These are phyloP conservation scores for Fusarium keratoplasticum DNA, from an alignment of 2,329 filamentous ascomycete species.

Conservation along the genomic window DNA sequence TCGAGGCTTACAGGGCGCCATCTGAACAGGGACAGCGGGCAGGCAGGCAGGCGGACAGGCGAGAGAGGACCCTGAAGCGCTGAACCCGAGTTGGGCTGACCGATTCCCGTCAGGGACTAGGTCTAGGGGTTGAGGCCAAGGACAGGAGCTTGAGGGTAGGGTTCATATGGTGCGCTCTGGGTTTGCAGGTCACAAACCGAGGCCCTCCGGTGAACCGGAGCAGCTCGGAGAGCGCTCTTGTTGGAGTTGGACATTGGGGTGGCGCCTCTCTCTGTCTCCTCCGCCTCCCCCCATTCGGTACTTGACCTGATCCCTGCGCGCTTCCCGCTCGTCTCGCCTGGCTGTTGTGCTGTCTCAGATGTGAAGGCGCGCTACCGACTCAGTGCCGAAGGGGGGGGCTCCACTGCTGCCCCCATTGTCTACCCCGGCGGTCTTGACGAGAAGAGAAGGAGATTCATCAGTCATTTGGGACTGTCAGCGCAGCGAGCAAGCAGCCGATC, in stretches of 20 bases:
- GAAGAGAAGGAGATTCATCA: conserved; percentile 13
- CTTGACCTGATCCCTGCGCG: conserved; percentile 34
- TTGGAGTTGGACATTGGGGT: conserved; percentile 13
- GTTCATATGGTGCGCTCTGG: background rate
- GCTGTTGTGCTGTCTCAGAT: conserved; percentile 30
- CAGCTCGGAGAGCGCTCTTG: background rate
- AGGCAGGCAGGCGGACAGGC: background rate
- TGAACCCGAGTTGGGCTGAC: background rate
- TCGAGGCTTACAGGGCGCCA: conserved; percentile 13
- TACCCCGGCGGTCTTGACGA: conserved; percentile 27
- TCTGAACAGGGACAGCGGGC: conserved; percentile 20
- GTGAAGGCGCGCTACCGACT: conserved; percentile 36
- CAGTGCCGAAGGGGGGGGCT: conserved; percentile 35
- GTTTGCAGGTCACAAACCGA: background rate
- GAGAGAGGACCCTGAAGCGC: background rate
- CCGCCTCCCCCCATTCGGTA: conserved; percentile 27
- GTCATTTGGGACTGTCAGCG: conserved; percentile 23
- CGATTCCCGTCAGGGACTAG: conserved; percentile 10
- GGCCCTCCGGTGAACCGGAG: background rate
- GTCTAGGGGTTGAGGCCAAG: conserved; percentile 2
- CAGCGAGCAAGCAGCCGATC: background rate
- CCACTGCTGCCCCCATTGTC: conserved; percentile 31
- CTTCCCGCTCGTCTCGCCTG: conserved; percentile 30
- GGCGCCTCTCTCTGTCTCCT: conserved; percentile 26
- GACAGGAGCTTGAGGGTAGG: background rate